Base-by-base conservation (phyloP, 495 filamentous ascomycete genomes). In the Hypomontagnella monticulosa region DNA sequence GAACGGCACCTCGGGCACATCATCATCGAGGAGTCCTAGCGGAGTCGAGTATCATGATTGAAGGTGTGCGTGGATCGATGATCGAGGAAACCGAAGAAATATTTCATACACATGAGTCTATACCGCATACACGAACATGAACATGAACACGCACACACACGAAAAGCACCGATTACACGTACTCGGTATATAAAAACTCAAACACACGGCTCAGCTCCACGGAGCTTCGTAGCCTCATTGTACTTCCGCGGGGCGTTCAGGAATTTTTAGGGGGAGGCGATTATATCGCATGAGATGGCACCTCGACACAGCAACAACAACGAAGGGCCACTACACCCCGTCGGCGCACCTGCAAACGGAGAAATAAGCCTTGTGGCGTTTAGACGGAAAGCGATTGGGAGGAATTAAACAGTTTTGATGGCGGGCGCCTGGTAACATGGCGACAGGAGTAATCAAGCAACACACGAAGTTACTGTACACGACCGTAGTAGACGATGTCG, bases 1-100 rank as follows among this genome's bases (percentile, higher is more conserved):
- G 33, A 79, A 79, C 64, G 78, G 76, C 55, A 65, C 73, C 4
- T 66, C 67, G 16, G 18, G 57, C 0, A 57, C 48, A 0, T 57
- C 68, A 2, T 54, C 63, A 8, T 41, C 54, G 0, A 58, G 57
- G 18, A 59, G 40, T 30, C 19, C 60, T 11, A 63, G 56, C 36
- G 64, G 60, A 44, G 50, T 69, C 38, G 55, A 71, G 15, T 71
- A 71, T 51, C 71, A 65, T 33, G 63, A 63, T 37, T 72, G 50
- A 67, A 10, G 55, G 11, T 2, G 4, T 10, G 14, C 11, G 9
- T 36, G 33, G 33, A 3, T 40, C 8, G n/a, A n/a, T 11, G 33
- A 5, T 11, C 4, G 23, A 23, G 10, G 16, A 37, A 15, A 37
- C 44, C 44, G 5, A 15, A 8, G 18, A n/a, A 30, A 23, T 33